These are phyloP conservation scores for Alopecurus myosuroides DNA, from an alignment of 176 grass and related monocot species.

Conservation along the genomic window DNA sequence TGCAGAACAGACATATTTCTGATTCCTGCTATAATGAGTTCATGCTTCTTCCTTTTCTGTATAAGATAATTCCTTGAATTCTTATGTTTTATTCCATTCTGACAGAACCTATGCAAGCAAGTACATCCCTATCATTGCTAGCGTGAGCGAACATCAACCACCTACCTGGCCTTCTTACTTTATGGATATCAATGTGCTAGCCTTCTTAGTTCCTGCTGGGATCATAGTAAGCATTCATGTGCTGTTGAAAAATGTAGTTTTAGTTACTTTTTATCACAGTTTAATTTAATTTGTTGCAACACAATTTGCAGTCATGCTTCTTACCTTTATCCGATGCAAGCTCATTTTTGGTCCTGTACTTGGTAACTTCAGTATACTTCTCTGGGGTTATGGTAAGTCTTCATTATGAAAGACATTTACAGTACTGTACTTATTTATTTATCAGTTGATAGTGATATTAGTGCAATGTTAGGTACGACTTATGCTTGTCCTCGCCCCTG, in stretches of 20 bases:
- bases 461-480: slow-evolving; percentile 72
- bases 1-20: neutral
- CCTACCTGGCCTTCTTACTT: slow-evolving; percentile 99
- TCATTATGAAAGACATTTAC: neutral
- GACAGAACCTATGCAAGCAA: slow-evolving; percentile 99
- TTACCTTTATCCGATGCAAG: slow-evolving; percentile 99
- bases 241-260: neutral
- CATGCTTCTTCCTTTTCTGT: slow-evolving; percentile 6
- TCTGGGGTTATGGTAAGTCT: slow-evolving; percentile 97
- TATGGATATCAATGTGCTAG: slow-evolving; percentile 98
- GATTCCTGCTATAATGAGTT: neutral
- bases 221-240: slow-evolving; percentile 75
- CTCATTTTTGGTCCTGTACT: slow-evolving; percentile 87
- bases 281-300: slow-evolving; percentile 23
- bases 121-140: slow-evolving; percentile 99
- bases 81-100: slow-evolving; percentile 9
- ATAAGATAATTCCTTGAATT: neutral
- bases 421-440: neutral
- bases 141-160: slow-evolving; percentile 99
- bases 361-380: slow-evolving; percentile 99
- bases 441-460: slow-evolving; percentile 4
- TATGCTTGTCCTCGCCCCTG: slow-evolving; percentile 99
- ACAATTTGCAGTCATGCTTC: slow-evolving; percentile 79
- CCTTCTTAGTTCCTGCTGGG: slow-evolving; percentile 96
- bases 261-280: neutral